Percentiles rank a stretch among this genome's conserved stretches.
Evolutionary conservation across 371 early-diverging fungal species (phyloP).

Genomic region (Mortierella sp.): DNA sequence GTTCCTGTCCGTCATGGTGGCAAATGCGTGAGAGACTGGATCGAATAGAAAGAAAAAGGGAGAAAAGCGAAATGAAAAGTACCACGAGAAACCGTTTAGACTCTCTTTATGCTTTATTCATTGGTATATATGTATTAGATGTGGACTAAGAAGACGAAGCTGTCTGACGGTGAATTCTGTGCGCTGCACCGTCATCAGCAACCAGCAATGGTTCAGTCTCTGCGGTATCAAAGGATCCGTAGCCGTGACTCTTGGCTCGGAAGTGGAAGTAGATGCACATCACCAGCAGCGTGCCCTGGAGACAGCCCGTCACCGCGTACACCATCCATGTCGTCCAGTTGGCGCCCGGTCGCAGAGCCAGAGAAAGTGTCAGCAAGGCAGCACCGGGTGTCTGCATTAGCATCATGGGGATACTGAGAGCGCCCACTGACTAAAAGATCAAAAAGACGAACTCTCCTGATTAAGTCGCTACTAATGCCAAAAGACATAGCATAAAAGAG

Average conservation of each 20-base stretch:
- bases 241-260: conserved; percentile 61
- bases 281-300: conserved; percentile 85
- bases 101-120: too few relatives aligned
- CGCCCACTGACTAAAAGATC: conserved; percentile 72
- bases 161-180: neutral
- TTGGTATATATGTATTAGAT: conserved; percentile 1
- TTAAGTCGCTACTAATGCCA: too few relatives aligned
- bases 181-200: neutral
- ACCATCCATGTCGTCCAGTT: conserved; percentile 95
- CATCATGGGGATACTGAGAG: conserved; percentile 94
- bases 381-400: conserved; percentile 87
- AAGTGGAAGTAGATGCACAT: conserved; percentile 77
- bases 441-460: neutral
- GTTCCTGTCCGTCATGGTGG: neutral
- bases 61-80: neutral
- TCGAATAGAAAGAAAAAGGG: neutral
- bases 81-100: too few relatives aligned
- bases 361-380: conserved; percentile 82
- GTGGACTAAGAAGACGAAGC: neutral
- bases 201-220: conserved; percentile 20
- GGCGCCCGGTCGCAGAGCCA: conserved; percentile 83
- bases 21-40: neutral
- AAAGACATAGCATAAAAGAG: too few relatives aligned
- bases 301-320: conserved; percentile 80
- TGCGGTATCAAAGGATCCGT: conserved; percentile 57